Evolutionary conservation across 2,329 filamentous ascomycete genomes (phyloP), one percentile per base, ranked within the genome.

Genomic region (Phaeoacremonium minimum): DNA sequence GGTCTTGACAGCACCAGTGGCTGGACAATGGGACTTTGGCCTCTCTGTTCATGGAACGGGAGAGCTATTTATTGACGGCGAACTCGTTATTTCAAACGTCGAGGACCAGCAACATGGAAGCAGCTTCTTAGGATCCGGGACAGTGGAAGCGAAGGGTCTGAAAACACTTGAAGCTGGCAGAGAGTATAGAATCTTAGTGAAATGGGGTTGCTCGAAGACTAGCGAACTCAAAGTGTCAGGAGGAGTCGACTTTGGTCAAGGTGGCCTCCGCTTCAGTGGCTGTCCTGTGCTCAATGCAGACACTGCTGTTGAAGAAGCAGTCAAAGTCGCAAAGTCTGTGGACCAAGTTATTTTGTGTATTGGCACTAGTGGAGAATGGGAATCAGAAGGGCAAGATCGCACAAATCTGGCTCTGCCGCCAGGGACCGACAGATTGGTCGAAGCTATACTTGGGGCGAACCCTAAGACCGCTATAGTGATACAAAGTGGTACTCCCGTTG

Each of bases 291-390:
- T 47, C 18, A 36, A 49, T 18, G 28, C 28, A 3, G 38, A 47
- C 15, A 30, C 36, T 18, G 45, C 41, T 28, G 18, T 49, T 6
- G 22, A 28, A 32, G 45, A 74, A 41, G 77, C 75, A 4, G 71
- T 75, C 7, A 58, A 68, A 12, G 58, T 71, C 11, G 77, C 79
- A n/a, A 64, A 66, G 44, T 60, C 68, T 12, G 67, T 69, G 1
- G 75, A 80, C 28, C 72, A 80, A 42, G 77, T 80, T 13, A 61
- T 83, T 15, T 57, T 82, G 9, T 73, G 78, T 41, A 71, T 75
- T 8, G 78, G 78, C 11, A 61, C 78, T 17, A 78, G 80, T 46
- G 66, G 42, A 11, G 55, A 61, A 31, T 61, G 55, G 53, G 58
- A 63, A 43, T 50, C 50, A 1, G 61, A 64, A 42, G 52, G 52